Percentiles rank a stretch among this genome's conserved stretches.
Evolutionary conservation across 164 flowering plant genomes (phyloP).

Genomic region (Aristolochia contorta): DNA sequence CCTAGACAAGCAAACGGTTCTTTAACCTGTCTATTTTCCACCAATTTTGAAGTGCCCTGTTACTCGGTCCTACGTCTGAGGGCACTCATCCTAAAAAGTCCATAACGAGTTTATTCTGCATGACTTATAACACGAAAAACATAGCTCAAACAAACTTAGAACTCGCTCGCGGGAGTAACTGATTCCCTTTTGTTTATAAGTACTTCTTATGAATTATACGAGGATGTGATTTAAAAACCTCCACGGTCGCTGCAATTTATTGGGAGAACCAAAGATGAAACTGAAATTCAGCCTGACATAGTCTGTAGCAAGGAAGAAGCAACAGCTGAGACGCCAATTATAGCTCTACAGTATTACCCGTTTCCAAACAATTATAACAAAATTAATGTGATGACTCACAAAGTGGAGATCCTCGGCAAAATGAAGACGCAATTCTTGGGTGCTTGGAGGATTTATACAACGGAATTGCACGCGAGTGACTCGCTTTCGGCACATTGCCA

Average conservation of each 20-base stretch:
- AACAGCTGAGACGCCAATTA: neutral
- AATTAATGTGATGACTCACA: constrained; percentile 19
- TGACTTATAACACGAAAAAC: no score
- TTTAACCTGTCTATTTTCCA: no score
- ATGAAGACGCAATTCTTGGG: constrained; percentile 19
- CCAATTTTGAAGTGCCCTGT: no score
- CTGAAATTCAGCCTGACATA: neutral
- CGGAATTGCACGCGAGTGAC: neutral
- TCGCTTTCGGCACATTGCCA: neutral
- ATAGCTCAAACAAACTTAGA: no score
- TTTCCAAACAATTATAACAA: no score
- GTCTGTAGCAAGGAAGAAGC: neutral
- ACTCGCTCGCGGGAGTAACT: no score
- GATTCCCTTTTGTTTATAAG: no score
- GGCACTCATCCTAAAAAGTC: no score
- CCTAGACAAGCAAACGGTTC: no score
- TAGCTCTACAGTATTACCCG: neutral
- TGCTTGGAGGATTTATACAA: constrained; percentile 13
- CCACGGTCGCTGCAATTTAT: neutral
- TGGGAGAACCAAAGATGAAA: neutral
- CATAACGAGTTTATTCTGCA: no score
- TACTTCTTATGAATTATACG: neutral
- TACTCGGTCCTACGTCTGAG: no score
- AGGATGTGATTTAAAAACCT: neutral
- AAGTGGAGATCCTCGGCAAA: constrained; percentile 44